These are phyloP conservation scores for Cytospora schulzeri DNA, from an alignment of 2,329 filamentous ascomycete genomes.

Conservation along the genomic window DNA sequence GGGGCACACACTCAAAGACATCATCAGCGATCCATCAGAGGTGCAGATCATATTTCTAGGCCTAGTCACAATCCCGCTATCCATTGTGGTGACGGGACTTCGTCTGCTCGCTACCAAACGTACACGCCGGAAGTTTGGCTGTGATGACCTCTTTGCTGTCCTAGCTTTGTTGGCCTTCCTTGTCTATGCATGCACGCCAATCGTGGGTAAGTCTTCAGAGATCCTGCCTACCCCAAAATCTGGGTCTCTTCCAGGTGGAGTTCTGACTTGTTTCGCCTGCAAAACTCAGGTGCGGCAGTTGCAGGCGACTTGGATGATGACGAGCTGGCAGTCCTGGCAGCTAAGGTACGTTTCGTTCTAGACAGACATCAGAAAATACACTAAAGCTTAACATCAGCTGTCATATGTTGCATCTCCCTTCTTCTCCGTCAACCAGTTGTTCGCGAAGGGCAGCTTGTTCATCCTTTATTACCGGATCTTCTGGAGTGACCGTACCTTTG, in stretches of 20 bases:
- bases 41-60: too few species aligned
- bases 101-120: too few species aligned
- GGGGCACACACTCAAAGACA: too few species aligned
- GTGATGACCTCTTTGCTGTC: slow-evolving; percentile 10
- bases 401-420: slow-evolving; percentile 8
- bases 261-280: background rate
- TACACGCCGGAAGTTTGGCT: slow-evolving; percentile 10
- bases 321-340: background rate
- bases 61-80: too few species aligned
- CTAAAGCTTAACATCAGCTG: background rate
- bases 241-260: background rate
- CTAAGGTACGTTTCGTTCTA: background rate
- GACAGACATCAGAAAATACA: background rate
- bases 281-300: background rate
- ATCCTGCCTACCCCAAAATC: background rate
- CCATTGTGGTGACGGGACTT: too few species aligned
- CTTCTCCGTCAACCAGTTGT: slow-evolving; percentile 24
- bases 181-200: background rate
- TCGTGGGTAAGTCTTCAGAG: too few species aligned
- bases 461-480: slow-evolving; percentile 32
- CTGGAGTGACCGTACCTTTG: slow-evolving; percentile 25
- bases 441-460: slow-evolving; percentile 28
- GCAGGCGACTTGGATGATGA: background rate
- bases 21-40: too few species aligned
- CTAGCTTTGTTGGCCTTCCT: slow-evolving; percentile 11